phyloP scores from a whole-genome alignment of 202 grass and related monocot species.

The Panicum hallii region DNA sequence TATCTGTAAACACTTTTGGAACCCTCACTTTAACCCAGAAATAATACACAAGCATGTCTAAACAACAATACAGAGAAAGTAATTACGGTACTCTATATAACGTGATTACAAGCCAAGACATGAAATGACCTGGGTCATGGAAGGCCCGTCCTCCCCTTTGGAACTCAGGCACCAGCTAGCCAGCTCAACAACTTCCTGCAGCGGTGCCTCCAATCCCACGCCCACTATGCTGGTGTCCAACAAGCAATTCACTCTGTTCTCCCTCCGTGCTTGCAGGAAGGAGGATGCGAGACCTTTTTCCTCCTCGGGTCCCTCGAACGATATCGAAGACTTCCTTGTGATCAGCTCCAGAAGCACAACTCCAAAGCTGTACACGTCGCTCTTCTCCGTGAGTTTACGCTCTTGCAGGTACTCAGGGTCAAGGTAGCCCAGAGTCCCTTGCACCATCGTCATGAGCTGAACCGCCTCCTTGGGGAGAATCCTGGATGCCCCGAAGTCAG shows the following conservation, averaged over 20 bases:
- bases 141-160: constrained; percentile 22
- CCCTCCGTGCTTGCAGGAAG: neutral
- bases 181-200: constrained; percentile 3
- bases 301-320: neutral
- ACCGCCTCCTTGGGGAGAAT: neutral
- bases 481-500: constrained; percentile 25
- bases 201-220: neutral
- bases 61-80: no score
- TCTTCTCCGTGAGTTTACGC: neutral
- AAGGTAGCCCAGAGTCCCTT: constrained; percentile 28
- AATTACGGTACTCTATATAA: no score
- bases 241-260: neutral
- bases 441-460: constrained; percentile 8
- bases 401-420: constrained; percentile 27
- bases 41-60: no score
- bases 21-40: no score
- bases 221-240: neutral
- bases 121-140: constrained; percentile 14
- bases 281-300: neutral
- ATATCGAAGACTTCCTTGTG: constrained; percentile 18
- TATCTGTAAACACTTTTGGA: no score
- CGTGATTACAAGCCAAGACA: no score
- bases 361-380: constrained; percentile 30
- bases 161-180: neutral
- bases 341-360: constrained; percentile 27